phyloP scores from a whole-genome alignment of 148 eudicot genomes.

The Cornus florida region DNA sequence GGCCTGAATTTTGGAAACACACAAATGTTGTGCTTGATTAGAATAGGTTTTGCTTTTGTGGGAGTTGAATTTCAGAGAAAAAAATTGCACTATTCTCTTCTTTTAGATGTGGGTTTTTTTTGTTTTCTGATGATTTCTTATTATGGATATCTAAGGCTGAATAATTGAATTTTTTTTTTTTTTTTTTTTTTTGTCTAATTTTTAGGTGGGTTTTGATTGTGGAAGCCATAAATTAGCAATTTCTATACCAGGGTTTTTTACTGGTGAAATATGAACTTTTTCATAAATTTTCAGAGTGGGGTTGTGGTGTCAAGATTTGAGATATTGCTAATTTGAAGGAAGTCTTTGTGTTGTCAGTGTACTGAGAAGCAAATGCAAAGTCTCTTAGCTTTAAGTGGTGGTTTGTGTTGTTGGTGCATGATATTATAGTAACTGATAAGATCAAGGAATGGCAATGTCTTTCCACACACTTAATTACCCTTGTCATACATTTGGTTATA shows the following conservation, averaged over 20 bases:
- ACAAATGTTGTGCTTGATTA: not conserved
- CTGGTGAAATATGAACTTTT: not conserved
- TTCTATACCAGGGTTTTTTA: not conserved
- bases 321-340: not conserved
- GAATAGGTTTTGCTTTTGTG: not conserved
- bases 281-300: not conserved
- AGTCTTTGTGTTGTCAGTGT: not conserved
- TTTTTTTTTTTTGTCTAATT: not conserved
- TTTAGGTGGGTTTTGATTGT: not conserved
- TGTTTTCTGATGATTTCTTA: not conserved
- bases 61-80: not conserved
- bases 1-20: not conserved
- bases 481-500: constrained; percentile 17
- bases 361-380: not conserved
- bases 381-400: not conserved
- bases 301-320: not conserved
- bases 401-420: not conserved
- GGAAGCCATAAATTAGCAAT: not conserved
- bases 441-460: constrained; percentile 14
- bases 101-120: not conserved
- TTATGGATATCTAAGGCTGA: not conserved
- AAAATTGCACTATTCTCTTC: no score
- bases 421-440: not conserved
- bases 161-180: not conserved
- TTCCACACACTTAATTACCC: constrained; percentile 29